Conservation (phyloP, 2,329 filamentous ascomycete genomes). For the Coniella lustricola region DNA sequence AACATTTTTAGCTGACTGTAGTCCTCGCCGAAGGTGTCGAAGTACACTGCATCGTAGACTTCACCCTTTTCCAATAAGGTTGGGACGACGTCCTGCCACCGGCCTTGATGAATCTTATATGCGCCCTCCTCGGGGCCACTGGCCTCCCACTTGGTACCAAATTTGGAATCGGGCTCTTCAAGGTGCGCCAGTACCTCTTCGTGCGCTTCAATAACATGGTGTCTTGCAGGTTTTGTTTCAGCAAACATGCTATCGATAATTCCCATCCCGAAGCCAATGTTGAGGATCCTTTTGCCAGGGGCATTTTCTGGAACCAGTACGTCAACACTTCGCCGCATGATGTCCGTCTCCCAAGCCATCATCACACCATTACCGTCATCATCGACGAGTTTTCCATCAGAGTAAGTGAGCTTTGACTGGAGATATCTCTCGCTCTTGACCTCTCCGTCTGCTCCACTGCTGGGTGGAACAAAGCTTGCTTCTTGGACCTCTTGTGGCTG, state of each 20-base stretch:
- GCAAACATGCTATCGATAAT: constrained; percentile 77
- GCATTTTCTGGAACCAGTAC: constrained; percentile 43
- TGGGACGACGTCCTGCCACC: constrained; percentile 76
- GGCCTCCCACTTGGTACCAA: constrained; percentile 49
- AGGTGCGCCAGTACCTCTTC: constrained; percentile 66
- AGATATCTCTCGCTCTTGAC: constrained; percentile 65
- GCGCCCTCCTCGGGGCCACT: constrained; percentile 55
- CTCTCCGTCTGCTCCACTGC: constrained; percentile 30
- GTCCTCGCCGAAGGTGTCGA: constrained; percentile 95
- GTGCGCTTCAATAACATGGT: constrained; percentile 85
- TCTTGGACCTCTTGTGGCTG: constrained; percentile 22
- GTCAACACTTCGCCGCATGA: constrained; percentile 73
- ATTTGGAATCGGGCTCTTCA: constrained; percentile 37
- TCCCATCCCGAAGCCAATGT: constrained; percentile 87
- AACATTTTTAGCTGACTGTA: constrained; percentile 80
- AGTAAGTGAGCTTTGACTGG: constrained; percentile 57
- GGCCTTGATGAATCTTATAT: constrained; percentile 64
- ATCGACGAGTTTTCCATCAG: constrained; percentile 62
- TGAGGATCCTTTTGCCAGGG: constrained; percentile 63
- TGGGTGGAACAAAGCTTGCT: constrained; percentile 29
- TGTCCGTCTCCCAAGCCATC: constrained; percentile 88
- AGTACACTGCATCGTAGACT: constrained; percentile 84
- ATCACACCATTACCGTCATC: constrained; percentile 76
- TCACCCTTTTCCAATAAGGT: constrained; percentile 60
- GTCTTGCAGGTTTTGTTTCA: constrained; percentile 55